phyloP scores from a whole-genome alignment of 2,329 filamentous ascomycete species.

The Epicoccum sorghinum region DNA sequence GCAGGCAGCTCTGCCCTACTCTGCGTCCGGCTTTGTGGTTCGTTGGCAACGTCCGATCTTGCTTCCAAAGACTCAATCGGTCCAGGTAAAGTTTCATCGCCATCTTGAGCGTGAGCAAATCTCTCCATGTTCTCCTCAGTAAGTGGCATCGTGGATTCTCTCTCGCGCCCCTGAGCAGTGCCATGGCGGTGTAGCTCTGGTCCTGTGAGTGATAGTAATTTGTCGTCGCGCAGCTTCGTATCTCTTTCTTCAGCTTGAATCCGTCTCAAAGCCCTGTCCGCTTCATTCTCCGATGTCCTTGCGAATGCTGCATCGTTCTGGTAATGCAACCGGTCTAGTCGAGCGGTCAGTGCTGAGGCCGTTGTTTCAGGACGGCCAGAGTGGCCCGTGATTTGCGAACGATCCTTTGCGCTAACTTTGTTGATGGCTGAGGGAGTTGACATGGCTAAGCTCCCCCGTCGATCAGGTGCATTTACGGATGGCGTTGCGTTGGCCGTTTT shows the following conservation, averaged over 20 bases:
- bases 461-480: slow-evolving; percentile 38
- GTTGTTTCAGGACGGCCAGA: slow-evolving; percentile 43
- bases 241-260: slow-evolving; percentile 62
- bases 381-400: slow-evolving; percentile 34
- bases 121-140: slow-evolving; percentile 47
- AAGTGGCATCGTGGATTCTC: slow-evolving; percentile 37
- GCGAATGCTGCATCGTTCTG: slow-evolving; percentile 48
- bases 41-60: slow-evolving; percentile 26
- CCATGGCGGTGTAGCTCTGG: slow-evolving; percentile 36
- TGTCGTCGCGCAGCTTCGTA: slow-evolving; percentile 60
- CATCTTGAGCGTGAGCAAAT: slow-evolving; percentile 38
- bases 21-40: slow-evolving; percentile 24
- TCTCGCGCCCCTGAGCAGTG: slow-evolving; percentile 25
- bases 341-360: slow-evolving; percentile 41
- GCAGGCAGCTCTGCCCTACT: slow-evolving; percentile 17
- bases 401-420: slow-evolving; percentile 35
- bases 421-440: slow-evolving; percentile 21
- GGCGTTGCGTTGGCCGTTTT: slow-evolving; percentile 37
- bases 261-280: slow-evolving; percentile 54
- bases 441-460: slow-evolving; percentile 19
- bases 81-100: slow-evolving; percentile 21
- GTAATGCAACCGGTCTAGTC: slow-evolving; percentile 47
- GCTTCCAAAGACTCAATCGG: slow-evolving; percentile 21
- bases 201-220: slow-evolving; percentile 57
- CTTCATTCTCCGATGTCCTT: slow-evolving; percentile 51